Conservation (phyloP, 495 filamentous ascomycete species). For the Xeromyces bisporus region DNA sequence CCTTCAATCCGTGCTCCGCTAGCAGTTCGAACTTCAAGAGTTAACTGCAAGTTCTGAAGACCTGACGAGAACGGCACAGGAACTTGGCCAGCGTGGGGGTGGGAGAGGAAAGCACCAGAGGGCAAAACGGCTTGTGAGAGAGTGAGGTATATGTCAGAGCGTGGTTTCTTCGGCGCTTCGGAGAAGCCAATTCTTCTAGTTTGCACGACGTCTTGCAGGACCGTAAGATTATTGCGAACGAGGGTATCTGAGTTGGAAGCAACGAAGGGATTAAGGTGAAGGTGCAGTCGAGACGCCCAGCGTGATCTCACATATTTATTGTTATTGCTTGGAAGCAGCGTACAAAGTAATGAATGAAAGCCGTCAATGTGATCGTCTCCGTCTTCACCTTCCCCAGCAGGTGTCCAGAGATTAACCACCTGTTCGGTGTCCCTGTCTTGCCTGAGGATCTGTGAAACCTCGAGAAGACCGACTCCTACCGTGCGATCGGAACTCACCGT, state of each 20-base stretch:
- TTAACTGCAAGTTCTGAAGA: constrained; percentile 68
- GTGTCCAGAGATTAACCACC: constrained; percentile 62
- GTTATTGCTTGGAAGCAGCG: constrained; percentile 54
- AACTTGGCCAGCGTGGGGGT: constrained; percentile 61
- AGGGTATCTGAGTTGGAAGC: constrained; percentile 59
- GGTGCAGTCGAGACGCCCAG: constrained; percentile 51
- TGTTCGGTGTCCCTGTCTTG: constrained; percentile 64
- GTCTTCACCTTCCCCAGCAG: constrained; percentile 40
- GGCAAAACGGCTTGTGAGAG: constrained; percentile 58
- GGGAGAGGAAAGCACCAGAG: constrained; percentile 59
- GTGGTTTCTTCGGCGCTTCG: constrained; percentile 67
- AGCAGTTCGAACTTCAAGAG: constrained; percentile 65
- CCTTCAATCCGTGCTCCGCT: constrained; percentile 67
- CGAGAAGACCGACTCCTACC: constrained; percentile 68
- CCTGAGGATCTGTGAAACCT: constrained; percentile 58
- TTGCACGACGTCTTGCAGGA: constrained; percentile 62
- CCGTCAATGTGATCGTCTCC: constrained; percentile 35
- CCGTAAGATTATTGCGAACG: constrained; percentile 71
- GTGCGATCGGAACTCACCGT: constrained; percentile 41
- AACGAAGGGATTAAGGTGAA: constrained; percentile 61
- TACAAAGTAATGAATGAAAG: constrained; percentile 60
- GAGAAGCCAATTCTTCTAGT: constrained; percentile 90
- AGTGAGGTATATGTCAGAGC: constrained; percentile 90
- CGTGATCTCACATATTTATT: constrained; percentile 56
- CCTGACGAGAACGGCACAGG: constrained; percentile 42